Evolutionary conservation across 1,139 yeast species (phyloP).

Genomic region (Debaryomyces sp.): DNA sequence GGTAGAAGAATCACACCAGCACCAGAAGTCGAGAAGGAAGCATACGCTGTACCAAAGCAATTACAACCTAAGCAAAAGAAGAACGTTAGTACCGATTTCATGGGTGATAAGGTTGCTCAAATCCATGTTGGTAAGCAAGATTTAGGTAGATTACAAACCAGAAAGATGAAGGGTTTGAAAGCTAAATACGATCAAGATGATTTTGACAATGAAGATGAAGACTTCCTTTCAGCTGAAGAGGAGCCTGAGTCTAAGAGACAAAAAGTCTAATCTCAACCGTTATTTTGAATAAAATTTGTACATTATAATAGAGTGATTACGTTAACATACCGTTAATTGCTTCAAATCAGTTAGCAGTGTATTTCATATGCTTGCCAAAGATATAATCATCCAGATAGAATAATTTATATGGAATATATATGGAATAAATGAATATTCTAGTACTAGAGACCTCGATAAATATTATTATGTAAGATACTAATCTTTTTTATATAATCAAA

Average conservation of each 20-base stretch:
- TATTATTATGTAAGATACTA: slow-evolving; percentile 1
- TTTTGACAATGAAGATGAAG: slow-evolving; percentile 50
- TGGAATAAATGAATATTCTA: not conserved
- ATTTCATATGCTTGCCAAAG: not conserved
- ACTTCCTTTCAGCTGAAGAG: slow-evolving; percentile 42
- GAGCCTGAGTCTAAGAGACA: slow-evolving; percentile 42
- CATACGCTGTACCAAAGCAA: slow-evolving; percentile 79
- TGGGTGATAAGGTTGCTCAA: slow-evolving; percentile 98
- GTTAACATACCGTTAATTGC: not conserved
- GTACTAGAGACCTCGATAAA: not conserved
- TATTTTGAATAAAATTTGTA: slow-evolving; percentile 1
- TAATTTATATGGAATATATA: not conserved
- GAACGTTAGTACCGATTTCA: slow-evolving; percentile 81
- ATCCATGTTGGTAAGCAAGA: slow-evolving; percentile 97
- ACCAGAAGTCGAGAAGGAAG: slow-evolving; percentile 91
- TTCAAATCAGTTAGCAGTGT: not conserved
- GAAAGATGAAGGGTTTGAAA: slow-evolving; percentile 98
- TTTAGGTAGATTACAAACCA: slow-evolving; percentile 83
- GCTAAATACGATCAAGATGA: slow-evolving; percentile 73
- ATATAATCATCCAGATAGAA: not conserved
- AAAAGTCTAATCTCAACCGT: slow-evolving; percentile 20
- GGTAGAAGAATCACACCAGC: slow-evolving; percentile 87
- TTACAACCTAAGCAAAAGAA: slow-evolving; percentile 81
- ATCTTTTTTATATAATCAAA: not conserved
- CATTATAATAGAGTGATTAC: slow-evolving; percentile 3